phyloP scores from a whole-genome alignment of 2,329 filamentous ascomycete species.

The Venturia asperata region DNA sequence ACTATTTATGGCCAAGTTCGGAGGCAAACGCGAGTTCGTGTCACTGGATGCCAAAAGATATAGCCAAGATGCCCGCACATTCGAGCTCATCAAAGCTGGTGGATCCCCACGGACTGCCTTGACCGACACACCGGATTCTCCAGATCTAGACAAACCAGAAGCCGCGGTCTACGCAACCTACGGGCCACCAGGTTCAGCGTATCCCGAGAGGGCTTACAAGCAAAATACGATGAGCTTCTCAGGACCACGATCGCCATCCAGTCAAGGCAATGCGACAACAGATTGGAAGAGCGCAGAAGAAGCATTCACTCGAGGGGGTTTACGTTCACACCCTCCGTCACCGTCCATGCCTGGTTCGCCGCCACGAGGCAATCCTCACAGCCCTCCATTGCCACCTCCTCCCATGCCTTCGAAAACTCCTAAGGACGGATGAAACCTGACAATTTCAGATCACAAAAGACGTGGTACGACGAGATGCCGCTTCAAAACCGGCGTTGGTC shows the following conservation, averaged over 20 bases:
- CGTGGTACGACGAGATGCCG: not conserved
- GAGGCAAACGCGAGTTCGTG: slow-evolving; percentile 70
- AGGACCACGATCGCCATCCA: slow-evolving; percentile 33
- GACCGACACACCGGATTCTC: not conserved
- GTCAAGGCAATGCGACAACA: slow-evolving; percentile 7
- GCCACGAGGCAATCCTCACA: not conserved
- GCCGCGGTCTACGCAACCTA: not conserved
- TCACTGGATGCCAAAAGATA: slow-evolving; percentile 65
- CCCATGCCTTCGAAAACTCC: not conserved
- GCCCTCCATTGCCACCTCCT: not conserved
- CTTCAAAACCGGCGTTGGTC: not conserved
- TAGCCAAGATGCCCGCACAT: slow-evolving; percentile 26
- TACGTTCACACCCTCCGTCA: slow-evolving; percentile 33
- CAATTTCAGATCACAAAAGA: not conserved
- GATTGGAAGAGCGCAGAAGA: slow-evolving; percentile 28
- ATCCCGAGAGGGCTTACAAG: slow-evolving; percentile 33
- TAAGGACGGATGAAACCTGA: not conserved
- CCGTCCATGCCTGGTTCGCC: not conserved
- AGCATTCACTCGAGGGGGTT: slow-evolving; percentile 34
- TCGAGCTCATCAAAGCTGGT: slow-evolving; percentile 32
- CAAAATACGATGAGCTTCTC: slow-evolving; percentile 37
- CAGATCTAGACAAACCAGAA: slow-evolving; percentile 24
- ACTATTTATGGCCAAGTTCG: slow-evolving; percentile 45
- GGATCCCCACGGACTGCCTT: not conserved
- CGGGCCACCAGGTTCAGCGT: slow-evolving; percentile 14